Base-by-base conservation (phyloP, 352 stramenopile species). In the Saprolegnia parasitica region DNA sequence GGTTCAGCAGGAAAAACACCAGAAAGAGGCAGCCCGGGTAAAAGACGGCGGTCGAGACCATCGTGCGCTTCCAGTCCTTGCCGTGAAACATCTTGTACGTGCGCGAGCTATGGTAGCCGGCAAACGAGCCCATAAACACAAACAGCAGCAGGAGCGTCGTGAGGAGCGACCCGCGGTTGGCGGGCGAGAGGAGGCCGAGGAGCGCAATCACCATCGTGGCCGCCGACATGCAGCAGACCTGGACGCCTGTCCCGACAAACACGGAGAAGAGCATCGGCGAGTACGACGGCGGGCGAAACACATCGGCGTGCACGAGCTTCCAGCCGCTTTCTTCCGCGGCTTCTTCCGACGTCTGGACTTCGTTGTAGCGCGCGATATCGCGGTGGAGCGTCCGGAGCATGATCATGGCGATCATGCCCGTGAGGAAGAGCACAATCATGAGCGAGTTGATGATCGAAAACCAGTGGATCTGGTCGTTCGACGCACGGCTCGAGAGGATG, bases 361-460 rank as follows among this genome's bases (percentile, higher is more conserved):
- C 95, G 73, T 99, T 99, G 81, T 99, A 99, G 45, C 87, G 84
- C 60, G 87, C 83, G 73, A 99, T 99, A 82, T 99, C 97, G 68
- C 95, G 96, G 71, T 98, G 91, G n/a, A 99, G 87, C 40, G 97
- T 99, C 52, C 97, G 93, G 60, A 99, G 83, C 92, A 99, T 98
- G 80, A 99, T 99, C 82, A 99, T 99, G 29, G 94, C 97, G 52
- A 99, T 98, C 74, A 99, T 98, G 68, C 96, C 96, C 8, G 96
- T 99, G 55, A 99, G 86, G 82, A 99, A 99, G 9, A 99, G 80
- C 49, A 99, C 97, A 76, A 99, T 99, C 95, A 99, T 99, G 64
- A 99, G 88, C 60, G 93, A 99, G 83, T 99, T 99, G 72, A 99
- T 96, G 79, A 99, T 99, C 68, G 95, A 97, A 82, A 99, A 99